Conservation (phyloP, 2,329 filamentous ascomycete genomes). For the Clarireedia paspali region DNA sequence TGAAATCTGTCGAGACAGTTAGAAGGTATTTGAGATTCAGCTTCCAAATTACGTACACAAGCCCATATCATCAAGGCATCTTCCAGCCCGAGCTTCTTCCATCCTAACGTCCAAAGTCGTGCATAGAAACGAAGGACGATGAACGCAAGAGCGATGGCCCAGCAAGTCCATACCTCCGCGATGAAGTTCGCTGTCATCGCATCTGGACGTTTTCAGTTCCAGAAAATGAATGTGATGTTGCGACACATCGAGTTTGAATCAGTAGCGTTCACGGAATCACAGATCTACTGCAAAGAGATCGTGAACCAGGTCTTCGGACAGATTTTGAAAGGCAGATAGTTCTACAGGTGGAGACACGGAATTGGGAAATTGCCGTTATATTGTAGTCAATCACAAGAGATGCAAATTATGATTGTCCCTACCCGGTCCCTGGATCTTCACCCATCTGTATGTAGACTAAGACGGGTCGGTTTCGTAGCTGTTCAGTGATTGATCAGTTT, state of each 20-base stretch:
- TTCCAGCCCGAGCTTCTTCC: not conserved
- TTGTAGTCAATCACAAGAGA: not conserved
- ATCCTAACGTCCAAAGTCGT: not conserved
- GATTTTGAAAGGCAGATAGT: not conserved
- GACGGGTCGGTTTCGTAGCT: not conserved
- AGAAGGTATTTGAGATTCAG: not conserved
- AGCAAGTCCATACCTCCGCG: conserved; percentile 3
- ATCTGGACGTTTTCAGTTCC: not conserved
- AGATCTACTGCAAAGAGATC: too few relatives aligned
- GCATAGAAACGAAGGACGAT: not conserved
- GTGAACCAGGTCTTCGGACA: too few relatives aligned
- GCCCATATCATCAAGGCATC: conserved; percentile 1
- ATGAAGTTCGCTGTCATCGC: conserved; percentile 1
- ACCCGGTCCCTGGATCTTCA: not conserved
- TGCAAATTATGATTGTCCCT: not conserved
- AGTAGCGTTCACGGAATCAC: not conserved
- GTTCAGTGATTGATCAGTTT: too few relatives aligned
- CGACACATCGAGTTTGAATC: not conserved
- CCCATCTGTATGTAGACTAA: not conserved
- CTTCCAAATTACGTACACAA: not conserved
- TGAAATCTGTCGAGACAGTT: not conserved
- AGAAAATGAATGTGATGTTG: not conserved
- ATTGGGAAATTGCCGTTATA: not conserved
- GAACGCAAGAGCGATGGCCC: conserved; percentile 2
- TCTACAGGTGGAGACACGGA: not conserved